Evolutionary conservation across 2,329 filamentous ascomycete genomes (phyloP).

Genomic region (Torrubiella hemipterigena): DNA sequence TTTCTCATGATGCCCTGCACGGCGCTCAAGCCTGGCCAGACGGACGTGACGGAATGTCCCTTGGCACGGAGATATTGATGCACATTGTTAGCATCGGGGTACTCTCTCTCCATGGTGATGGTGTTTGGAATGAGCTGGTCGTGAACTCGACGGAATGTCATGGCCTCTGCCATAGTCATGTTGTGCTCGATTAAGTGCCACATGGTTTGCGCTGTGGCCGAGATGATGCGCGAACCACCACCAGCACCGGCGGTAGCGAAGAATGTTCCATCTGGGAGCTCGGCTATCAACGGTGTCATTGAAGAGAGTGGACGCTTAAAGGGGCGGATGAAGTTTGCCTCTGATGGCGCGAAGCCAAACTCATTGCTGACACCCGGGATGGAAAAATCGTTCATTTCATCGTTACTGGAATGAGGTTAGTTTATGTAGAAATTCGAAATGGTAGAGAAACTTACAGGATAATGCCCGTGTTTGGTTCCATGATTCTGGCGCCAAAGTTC

Average conservation of each 20-base stretch:
- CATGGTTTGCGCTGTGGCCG: slow-evolving; percentile 60
- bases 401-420: slow-evolving; percentile 27
- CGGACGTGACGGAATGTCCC: slow-evolving; percentile 64
- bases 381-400: slow-evolving; percentile 71
- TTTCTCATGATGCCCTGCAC: slow-evolving; percentile 57
- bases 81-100: slow-evolving; percentile 43
- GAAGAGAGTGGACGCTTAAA: slow-evolving; percentile 75
- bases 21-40: slow-evolving; percentile 49
- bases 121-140: slow-evolving; percentile 70
- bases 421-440: slow-evolving; percentile 8
- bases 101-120: slow-evolving; percentile 56
- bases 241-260: slow-evolving; percentile 64
- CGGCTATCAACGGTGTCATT: slow-evolving; percentile 67
- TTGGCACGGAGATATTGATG: slow-evolving; percentile 48
- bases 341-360: slow-evolving; percentile 74
- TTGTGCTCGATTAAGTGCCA: slow-evolving; percentile 59
- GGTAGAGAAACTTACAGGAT: slow-evolving; percentile 47
- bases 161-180: slow-evolving; percentile 46
- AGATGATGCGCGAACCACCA: slow-evolving; percentile 75
- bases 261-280: slow-evolving; percentile 48
- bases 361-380: slow-evolving; percentile 67
- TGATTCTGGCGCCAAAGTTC: slow-evolving; percentile 66
- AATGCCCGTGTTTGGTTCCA: slow-evolving; percentile 73
- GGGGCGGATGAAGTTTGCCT: slow-evolving; percentile 69
- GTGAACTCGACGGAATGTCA: slow-evolving; percentile 59